Evolutionary conservation across 768 basidiomycete genomes (phyloP).

Genomic region (Serendipita sp.): DNA sequence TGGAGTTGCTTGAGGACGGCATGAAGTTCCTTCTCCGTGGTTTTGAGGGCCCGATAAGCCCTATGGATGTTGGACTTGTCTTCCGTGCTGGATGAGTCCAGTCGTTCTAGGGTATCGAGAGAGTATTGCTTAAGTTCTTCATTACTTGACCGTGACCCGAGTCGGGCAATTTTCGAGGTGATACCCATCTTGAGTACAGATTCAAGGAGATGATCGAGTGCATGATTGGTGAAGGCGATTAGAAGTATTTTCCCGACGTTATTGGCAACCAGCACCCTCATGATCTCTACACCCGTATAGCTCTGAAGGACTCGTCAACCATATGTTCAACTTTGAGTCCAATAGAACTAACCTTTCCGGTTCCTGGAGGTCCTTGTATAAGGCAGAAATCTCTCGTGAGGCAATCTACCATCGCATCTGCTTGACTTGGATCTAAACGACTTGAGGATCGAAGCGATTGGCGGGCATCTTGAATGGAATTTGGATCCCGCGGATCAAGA

Average conservation of each 20-base stretch:
- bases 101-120: constrained; percentile 40
- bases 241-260: constrained; percentile 37
- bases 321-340: background rate
- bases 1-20: constrained; percentile 30
- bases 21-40: constrained; percentile 31
- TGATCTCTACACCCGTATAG: constrained; percentile 51
- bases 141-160: constrained; percentile 49
- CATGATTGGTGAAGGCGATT: constrained; percentile 64
- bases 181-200: constrained; percentile 51
- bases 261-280: constrained; percentile 46
- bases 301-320: constrained; percentile 25
- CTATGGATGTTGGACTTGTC: constrained; percentile 24
- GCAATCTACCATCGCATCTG: constrained; percentile 47
- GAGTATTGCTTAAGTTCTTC: constrained; percentile 45
- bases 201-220: constrained; percentile 54
- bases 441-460: constrained; percentile 30
- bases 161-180: constrained; percentile 46
- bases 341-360: constrained; percentile 44
- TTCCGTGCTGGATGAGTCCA: constrained; percentile 17
- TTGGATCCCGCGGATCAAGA: constrained; percentile 27
- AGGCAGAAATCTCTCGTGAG: constrained; percentile 44
- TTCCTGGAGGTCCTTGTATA: constrained; percentile 71
- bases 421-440: constrained; percentile 54
- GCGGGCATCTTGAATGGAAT: constrained; percentile 34
- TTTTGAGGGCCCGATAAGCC: constrained; percentile 28